Conservation (phyloP, 2,329 filamentous ascomycete genomes). For the Claviceps monticola region DNA sequence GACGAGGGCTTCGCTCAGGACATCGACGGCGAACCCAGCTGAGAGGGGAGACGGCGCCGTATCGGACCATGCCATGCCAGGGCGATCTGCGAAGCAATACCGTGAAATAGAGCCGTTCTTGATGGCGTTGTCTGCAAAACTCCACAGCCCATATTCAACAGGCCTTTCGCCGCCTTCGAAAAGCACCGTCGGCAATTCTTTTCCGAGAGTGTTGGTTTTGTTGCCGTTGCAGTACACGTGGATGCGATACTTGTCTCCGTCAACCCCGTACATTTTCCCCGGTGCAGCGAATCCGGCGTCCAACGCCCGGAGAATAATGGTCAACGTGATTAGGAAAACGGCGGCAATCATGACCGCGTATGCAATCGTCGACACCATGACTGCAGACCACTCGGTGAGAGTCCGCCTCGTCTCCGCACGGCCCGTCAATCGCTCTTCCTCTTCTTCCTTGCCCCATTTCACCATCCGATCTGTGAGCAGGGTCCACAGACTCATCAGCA, state of each 20-base stretch:
- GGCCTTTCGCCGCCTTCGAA: constrained; percentile 73
- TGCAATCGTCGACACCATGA: constrained; percentile 60
- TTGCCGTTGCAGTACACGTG: constrained; percentile 77
- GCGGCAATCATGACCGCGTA: constrained; percentile 56
- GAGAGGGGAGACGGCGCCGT: constrained; percentile 88
- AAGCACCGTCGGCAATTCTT: constrained; percentile 60
- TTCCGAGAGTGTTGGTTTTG: constrained; percentile 37
- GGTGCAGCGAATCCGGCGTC: constrained; percentile 62
- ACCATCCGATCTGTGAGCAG: constrained; percentile 70
- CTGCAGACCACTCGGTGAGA: constrained; percentile 69
- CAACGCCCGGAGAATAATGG: constrained; percentile 63
- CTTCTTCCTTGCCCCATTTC: constrained; percentile 80
- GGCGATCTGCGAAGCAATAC: constrained; percentile 93
- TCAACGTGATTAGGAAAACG: constrained; percentile 62
- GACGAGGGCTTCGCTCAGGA: constrained; percentile 72
- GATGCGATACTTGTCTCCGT: constrained; percentile 71
- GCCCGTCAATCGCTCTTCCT: constrained; percentile 85
- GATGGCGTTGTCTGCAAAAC: constrained; percentile 62
- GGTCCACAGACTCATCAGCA: constrained; percentile 66
- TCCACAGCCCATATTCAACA: constrained; percentile 65
- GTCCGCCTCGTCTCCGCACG: constrained; percentile 74
- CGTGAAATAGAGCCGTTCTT: constrained; percentile 70
- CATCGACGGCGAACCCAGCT: constrained; percentile 83
- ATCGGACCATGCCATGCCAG: constrained; percentile 76
- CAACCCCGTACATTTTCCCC: constrained; percentile 67